Evolutionary conservation across 148 eudicot genomes (phyloP).

Genomic region (Cornus controversa): DNA sequence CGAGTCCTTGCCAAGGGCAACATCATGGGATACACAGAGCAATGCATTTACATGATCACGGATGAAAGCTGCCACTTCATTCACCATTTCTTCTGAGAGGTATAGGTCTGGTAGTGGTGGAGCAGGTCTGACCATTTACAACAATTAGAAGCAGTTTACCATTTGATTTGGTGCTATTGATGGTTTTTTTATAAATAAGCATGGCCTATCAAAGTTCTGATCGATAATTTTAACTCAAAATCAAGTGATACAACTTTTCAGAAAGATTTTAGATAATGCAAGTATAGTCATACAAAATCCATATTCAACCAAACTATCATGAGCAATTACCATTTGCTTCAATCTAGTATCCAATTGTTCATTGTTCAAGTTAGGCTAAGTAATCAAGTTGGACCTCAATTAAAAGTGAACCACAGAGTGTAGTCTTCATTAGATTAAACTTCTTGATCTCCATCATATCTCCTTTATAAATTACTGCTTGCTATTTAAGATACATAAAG

Average conservation of each 20-base stretch:
- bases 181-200: too few species aligned
- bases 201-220: too few species aligned
- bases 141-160: constrained; percentile 5
- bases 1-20: constrained; percentile 75
- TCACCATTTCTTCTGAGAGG: constrained; percentile 57
- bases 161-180: not conserved
- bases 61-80: constrained; percentile 42
- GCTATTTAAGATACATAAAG: not conserved
- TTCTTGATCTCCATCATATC: not conserved
- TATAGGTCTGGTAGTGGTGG: constrained; percentile 80
- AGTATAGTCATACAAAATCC: not conserved
- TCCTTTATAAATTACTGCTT: not conserved
- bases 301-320: not conserved
- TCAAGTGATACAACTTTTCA: not conserved
- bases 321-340: not conserved
- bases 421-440: too few species aligned
- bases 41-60: constrained; percentile 40
- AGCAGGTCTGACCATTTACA: constrained; percentile 60
- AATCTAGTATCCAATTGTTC: not conserved
- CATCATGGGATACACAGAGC: constrained; percentile 49
- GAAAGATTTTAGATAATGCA: constrained; percentile 1
- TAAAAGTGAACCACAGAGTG: not conserved
- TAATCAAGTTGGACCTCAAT: not conserved
- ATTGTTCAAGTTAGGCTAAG: too few species aligned
- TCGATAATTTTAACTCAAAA: not conserved